phyloP scores from a whole-genome alignment of 805 yeast genomes.

The Candida caryicola region DNA sequence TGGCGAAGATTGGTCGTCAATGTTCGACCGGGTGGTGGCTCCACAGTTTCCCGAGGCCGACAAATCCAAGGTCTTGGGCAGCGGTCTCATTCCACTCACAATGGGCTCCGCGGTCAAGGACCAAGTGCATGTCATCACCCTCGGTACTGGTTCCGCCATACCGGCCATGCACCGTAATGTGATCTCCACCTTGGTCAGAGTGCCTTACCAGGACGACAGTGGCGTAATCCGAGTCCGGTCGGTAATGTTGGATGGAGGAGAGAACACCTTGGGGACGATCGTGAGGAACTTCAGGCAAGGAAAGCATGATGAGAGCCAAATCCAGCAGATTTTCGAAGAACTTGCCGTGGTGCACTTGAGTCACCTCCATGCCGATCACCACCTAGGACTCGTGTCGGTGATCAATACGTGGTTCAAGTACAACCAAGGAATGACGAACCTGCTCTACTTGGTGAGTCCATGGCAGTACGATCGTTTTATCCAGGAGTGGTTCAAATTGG shows the following conservation, averaged over 20 bases:
- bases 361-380: slow-evolving; percentile 97
- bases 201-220: slow-evolving; percentile 46
- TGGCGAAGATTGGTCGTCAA: slow-evolving; percentile 23
- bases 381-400: slow-evolving; percentile 74
- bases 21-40: slow-evolving; percentile 30
- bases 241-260: slow-evolving; percentile 89
- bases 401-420: slow-evolving; percentile 63
- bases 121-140: slow-evolving; percentile 65
- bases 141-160: slow-evolving; percentile 92
- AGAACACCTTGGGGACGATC: slow-evolving; percentile 77
- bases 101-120: slow-evolving; percentile 32
- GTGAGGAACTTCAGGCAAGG: slow-evolving; percentile 54
- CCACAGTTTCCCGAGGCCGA: slow-evolving; percentile 16
- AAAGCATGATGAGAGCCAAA: slow-evolving; percentile 31
- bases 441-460: slow-evolving; percentile 66
- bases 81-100: slow-evolving; percentile 20
- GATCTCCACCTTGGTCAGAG: slow-evolving; percentile 68
- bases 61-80: slow-evolving; percentile 16
- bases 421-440: slow-evolving; percentile 27
- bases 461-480: slow-evolving; percentile 69
- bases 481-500: slow-evolving; percentile 62
- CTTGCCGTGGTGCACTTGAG: slow-evolving; percentile 67
- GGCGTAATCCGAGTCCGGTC: slow-evolving; percentile 35
- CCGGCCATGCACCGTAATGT: slow-evolving; percentile 88
- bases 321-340: slow-evolving; percentile 50